A percentile compares a stretch with the other conserved stretches of the same genome.
Evolutionary conservation across 768 basidiomycete genomes (phyloP).

Genomic region (Thelephora ganbajun): DNA sequence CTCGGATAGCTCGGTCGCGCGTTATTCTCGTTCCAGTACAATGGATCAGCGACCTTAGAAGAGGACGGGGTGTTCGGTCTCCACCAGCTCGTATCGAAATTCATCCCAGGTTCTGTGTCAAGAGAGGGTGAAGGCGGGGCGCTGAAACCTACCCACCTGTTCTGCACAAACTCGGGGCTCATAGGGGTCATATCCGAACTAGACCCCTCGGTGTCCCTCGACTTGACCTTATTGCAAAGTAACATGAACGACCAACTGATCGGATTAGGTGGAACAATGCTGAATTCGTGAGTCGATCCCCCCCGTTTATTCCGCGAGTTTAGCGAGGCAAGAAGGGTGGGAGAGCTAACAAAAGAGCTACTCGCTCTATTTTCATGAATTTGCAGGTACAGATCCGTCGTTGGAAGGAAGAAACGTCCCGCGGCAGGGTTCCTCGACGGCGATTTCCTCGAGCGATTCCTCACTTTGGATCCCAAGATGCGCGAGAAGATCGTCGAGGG

Average conservation of each 20-base stretch:
- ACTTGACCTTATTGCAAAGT: conserved; percentile 59
- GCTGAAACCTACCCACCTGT: conserved; percentile 48
- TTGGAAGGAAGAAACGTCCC: no score
- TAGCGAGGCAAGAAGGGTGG: no score
- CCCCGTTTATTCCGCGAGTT: no score
- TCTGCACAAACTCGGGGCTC: conserved; percentile 66
- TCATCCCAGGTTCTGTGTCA: conserved; percentile 41
- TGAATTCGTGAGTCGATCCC: no score
- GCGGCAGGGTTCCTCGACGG: conserved; percentile 71
- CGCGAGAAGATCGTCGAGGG: conserved; percentile 45
- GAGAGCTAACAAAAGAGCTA: no score
- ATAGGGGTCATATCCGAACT: conserved; percentile 64
- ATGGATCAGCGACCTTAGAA: conserved; percentile 35
- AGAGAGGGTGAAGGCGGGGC: conserved; percentile 15
- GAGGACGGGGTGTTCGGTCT: conserved; percentile 58
- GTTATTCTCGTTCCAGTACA: conserved; percentile 41
- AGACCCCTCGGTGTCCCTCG: conserved; percentile 33
- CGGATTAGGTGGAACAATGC: conserved; percentile 32
- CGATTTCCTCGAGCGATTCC: conserved; percentile 64
- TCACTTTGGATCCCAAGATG: conserved; percentile 25
- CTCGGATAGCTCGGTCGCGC: conserved; percentile 45
- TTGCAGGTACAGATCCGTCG: conserved; percentile 26
- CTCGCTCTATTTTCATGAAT: no score
- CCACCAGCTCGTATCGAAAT: conserved; percentile 66
- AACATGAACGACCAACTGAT: conserved; percentile 48